Percentiles rank a stretch among this genome's conserved stretches.
Conservation (phyloP, 805 yeast genomes). For the Yarrowia bubula region DNA sequence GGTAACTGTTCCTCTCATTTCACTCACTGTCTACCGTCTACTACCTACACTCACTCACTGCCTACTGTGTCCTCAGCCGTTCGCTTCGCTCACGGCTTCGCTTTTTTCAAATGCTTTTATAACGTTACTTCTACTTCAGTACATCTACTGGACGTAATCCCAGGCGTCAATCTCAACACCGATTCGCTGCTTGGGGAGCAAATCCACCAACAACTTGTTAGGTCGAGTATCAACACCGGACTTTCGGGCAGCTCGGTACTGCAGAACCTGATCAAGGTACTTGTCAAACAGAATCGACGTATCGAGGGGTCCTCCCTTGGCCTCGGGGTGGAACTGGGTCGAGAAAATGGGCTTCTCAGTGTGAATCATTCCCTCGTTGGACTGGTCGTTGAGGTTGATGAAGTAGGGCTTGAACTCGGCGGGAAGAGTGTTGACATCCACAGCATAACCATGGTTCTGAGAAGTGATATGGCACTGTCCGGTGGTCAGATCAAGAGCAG, state of each 20-base stretch:
- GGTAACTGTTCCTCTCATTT: too few species aligned
- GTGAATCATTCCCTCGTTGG: constrained; percentile 98
- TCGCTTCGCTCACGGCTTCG: background rate
- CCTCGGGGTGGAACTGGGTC: constrained; percentile 98
- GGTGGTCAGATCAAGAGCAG: constrained; percentile 83
- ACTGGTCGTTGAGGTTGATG: constrained; percentile 88
- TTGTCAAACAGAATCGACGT: constrained; percentile 88
- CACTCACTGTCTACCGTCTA: too few species aligned
- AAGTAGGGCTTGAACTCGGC: constrained; percentile 82
- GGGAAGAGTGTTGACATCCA: constrained; percentile 74
- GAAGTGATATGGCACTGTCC: constrained; percentile 98
- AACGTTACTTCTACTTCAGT: background rate
- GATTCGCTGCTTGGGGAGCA: constrained; percentile 45
- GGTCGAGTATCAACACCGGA: constrained; percentile 46
- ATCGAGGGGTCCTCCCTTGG: constrained; percentile 98
- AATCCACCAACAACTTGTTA: constrained; percentile 41
- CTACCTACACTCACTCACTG: too few species aligned
- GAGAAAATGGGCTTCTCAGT: constrained; percentile 84
- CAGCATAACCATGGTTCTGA: constrained; percentile 98
- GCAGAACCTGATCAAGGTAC: constrained; percentile 68
- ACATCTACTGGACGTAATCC: constrained; percentile 5
- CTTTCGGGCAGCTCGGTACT: constrained; percentile 49
- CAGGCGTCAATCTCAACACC: constrained; percentile 43
- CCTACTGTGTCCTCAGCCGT: background rate
- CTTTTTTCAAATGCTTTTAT: background rate